Conservation (phyloP, 129 eudicot genomes). For the Centella asiatica region DNA sequence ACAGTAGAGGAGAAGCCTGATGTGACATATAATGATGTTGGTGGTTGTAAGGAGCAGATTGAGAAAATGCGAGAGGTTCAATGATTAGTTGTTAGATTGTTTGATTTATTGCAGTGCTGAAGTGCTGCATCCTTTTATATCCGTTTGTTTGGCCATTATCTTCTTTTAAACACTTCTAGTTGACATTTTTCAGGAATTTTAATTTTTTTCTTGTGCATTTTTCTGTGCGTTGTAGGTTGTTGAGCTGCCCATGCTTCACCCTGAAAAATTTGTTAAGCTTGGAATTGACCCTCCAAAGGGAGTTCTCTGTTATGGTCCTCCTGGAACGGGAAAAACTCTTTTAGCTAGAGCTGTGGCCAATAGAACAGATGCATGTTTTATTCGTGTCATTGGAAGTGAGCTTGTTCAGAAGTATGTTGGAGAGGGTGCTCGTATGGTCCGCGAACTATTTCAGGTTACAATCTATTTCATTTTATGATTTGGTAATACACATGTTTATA, state of each 20-base stretch:
- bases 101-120: not conserved
- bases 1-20: conserved; percentile 99
- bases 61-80: conserved; percentile 97
- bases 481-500: not conserved
- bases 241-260: conserved; percentile 98
- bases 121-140: not conserved
- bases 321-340: conserved; percentile 97
- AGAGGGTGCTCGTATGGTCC: conserved; percentile 99
- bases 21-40: conserved; percentile 95
- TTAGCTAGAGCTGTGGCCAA: conserved; percentile 97
- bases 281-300: conserved; percentile 99
- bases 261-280: conserved; percentile 97
- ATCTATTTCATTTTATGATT: not conserved
- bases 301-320: conserved; percentile 97
- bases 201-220: not conserved
- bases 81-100: not conserved
- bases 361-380: conserved; percentile 94
- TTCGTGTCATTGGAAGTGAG: conserved; percentile 96
- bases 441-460: conserved; percentile 90
- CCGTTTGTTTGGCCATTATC: not conserved
- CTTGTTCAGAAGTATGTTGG: conserved; percentile 97
- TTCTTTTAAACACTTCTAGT: no score
- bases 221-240: conserved; percentile 49
- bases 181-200: no score
- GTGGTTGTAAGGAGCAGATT: conserved; percentile 98